Evolutionary conservation across 306 rosid genomes (phyloP).

Genomic region (Glycine soja): DNA sequence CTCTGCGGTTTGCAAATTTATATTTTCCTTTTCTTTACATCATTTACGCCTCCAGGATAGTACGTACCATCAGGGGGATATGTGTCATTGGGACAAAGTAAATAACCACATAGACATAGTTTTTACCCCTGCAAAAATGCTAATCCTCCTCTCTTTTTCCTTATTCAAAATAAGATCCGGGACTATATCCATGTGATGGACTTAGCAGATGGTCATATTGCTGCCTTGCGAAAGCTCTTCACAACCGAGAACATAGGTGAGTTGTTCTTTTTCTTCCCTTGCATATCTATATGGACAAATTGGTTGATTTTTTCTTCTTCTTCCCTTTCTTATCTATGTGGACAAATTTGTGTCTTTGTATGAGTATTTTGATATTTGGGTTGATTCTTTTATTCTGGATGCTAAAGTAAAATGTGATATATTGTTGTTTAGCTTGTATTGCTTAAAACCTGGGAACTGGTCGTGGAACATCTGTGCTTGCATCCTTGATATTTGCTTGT

Average conservation of each 20-base stretch:
- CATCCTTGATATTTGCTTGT: no score
- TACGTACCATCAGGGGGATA: neutral
- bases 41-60: neutral
- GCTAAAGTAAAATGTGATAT: no score
- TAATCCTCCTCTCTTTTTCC: slow-evolving; percentile 11
- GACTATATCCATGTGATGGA: slow-evolving; percentile 99
- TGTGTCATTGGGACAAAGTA: slow-evolving; percentile 1
- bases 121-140: slow-evolving; percentile 17
- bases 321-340: no score
- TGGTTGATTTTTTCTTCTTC: no score
- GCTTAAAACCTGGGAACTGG: no score
- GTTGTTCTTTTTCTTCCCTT: no score
- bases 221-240: slow-evolving; percentile 88
- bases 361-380: no score
- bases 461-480: no score
- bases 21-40: neutral
- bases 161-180: slow-evolving; percentile 67
- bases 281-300: no score
- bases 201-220: slow-evolving; percentile 98
- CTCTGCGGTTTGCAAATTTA: slow-evolving; percentile 68
- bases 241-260: neutral
- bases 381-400: no score
- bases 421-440: no score
- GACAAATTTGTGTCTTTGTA: no score
- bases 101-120: slow-evolving; percentile 2